Base-by-base conservation (phyloP, 805 yeast species). In the Myxozyma mucilagina region DNA sequence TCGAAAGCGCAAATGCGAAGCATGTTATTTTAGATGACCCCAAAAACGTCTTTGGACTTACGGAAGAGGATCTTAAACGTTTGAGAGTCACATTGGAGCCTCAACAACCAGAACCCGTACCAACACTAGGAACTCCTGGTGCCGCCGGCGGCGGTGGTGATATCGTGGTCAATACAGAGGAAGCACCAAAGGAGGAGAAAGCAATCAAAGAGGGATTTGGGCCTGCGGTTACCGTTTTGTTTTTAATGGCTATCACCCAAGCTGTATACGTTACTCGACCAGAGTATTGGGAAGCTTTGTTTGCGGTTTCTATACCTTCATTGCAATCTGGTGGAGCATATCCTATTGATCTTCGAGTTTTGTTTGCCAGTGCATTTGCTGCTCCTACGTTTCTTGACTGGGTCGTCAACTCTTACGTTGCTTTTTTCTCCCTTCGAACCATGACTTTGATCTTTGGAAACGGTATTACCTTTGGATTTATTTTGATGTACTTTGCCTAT, bases 401-500 rank as follows among this genome's bases (percentile, higher is more conserved):
- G 55, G 18, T 52, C 1, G 35, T 56, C 36, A 62, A 59, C 43
- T 14, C 59, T 1, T 58, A 44, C 36, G 59, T 59, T 4, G 57
- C 50, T 2, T 62, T 53, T 50, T 62, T 47, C 35, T 50, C 64
- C 1, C 31, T 59, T 16, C 48, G 66, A 7, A 31, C 47, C 18
- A 9, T 51, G n/a, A 59, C 63, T 10, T 47, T 59, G 41, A 52
- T 59, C n/a, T 56, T 54, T 24, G 64, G 64, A 13, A 59, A 47
- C 24, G 14, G 34, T 8, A 39, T 41, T 13, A 47, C 58, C n/a
- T n/a, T 53, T 14, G 43, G 51, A 11, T 36, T 62, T 16, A 35
- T 56, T 9, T 44, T 45, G 14, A 24, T 59, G n/a, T 60, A 52
- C 24, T 60, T 41, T 11, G 47, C 58, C 10, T 55, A 41, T 45